Base-by-base conservation (phyloP, 345 rosid species). In the Aethionema arabicum region DNA sequence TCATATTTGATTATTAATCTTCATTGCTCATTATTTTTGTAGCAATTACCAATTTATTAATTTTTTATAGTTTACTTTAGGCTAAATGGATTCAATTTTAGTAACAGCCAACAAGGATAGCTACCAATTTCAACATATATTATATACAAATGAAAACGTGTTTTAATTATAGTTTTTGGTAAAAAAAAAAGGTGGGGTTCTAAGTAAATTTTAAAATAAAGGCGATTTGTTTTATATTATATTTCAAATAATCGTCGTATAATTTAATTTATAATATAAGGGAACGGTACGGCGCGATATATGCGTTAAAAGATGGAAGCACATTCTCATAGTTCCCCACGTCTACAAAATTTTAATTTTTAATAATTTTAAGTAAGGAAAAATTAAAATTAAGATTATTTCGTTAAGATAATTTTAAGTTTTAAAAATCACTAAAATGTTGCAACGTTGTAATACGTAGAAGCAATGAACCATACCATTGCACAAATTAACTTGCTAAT, bases 181-280 rank as follows among this genome's bases (percentile, higher is more conserved):
- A 59, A 59, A 52, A 61, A 56, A 44, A 21, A 69, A 38, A 45
- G 13, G 35, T 48, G 40, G 55, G 49, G 30, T 68, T 69, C 62
- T 36, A 46, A 38, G 61, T 32, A 69, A 21, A 47, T 53, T 69
- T 69, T 56, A 54, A 69, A 69, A 61, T 62, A 69, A 69, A 69
- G 68, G 61, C 54, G 51, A 47, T 46, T 39, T 45, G 1, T 21
- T 21, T 21, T 21, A 21, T 21, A 21, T 21, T 21, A 21, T 21
- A 21, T 21, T 1, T 21, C 27, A 1, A 32, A 39, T 43, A 35
- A 67, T 15, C 21, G 4, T 30, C 44, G 13, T 49, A 11, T 48
- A 14, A 58, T 58, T 41, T 56, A 16, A 66, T 66, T 49, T 48
- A 38, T 36, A 2, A 56, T 48, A 40, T 31, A 66, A 48, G 35